phyloP scores from a whole-genome alignment of 306 rosid species.

The Ziziphus jujuba region DNA sequence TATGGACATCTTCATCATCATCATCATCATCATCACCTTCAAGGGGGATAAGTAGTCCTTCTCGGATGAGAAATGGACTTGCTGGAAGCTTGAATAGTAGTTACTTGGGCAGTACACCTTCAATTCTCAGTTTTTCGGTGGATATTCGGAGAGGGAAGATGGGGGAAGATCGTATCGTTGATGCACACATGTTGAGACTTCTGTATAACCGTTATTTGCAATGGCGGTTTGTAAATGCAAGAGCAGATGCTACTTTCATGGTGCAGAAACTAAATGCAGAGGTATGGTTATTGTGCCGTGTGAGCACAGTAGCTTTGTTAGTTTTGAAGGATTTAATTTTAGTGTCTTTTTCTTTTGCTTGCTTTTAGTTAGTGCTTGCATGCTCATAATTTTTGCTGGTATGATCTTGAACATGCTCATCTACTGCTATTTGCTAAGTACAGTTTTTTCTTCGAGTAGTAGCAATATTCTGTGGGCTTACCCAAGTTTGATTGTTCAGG shows the following conservation, averaged over 20 bases:
- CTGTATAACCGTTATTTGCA: conserved; percentile 84
- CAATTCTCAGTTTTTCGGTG: conserved; percentile 87
- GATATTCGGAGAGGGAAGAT: conserved; percentile 93
- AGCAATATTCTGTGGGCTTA: not conserved
- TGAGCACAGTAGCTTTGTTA: conserved; percentile 1
- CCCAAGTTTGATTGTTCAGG: not conserved
- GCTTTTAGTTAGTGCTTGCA: conserved; percentile 6
- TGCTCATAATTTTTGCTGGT: not conserved
- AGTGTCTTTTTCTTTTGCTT: not conserved
- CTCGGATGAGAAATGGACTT: conserved; percentile 68
- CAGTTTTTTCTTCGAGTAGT: not conserved
- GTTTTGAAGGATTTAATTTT: conserved; percentile 2
- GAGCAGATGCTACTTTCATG: conserved; percentile 89
- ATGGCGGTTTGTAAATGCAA: conserved; percentile 98
- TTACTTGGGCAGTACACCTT: conserved; percentile 56
- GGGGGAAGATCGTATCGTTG: conserved; percentile 88
- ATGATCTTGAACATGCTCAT: not conserved
- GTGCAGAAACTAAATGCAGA: conserved; percentile 79
- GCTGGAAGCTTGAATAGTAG: conserved; percentile 52
- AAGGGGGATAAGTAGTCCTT: conserved; percentile 77
- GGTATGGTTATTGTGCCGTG: conserved; percentile 49
- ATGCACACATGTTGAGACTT: conserved; percentile 93
- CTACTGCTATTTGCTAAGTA: too few relatives aligned
- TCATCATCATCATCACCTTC: conserved; percentile 75
- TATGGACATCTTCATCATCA: conserved; percentile 63